Percentiles rank a stretch among this genome's conserved stretches.
phyloP scores from a whole-genome alignment of 306 rosid genomes.

The Acacia crassicarpa region DNA sequence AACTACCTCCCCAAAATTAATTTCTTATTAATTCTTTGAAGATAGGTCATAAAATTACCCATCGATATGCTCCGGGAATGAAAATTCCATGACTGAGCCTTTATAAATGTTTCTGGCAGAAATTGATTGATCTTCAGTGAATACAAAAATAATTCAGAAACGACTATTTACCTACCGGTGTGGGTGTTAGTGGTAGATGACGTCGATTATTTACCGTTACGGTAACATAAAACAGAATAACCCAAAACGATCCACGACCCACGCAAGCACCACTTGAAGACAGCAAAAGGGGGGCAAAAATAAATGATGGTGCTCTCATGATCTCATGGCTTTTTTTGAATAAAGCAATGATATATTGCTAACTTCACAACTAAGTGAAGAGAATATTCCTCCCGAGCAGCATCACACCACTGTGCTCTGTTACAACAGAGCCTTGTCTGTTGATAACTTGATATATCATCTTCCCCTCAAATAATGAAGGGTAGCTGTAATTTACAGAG shows the following conservation, averaged over 20 bases:
- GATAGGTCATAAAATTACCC: background rate
- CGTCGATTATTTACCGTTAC: background rate
- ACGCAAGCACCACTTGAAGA: background rate
- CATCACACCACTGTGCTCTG: background rate
- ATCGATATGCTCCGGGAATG: background rate
- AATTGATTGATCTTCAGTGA: background rate
- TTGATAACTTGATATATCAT: background rate
- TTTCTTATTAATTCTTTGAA: background rate
- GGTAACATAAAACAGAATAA: background rate
- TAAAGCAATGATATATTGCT: background rate
- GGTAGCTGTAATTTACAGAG: background rate
- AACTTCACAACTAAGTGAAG: background rate
- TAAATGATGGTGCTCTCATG: background rate
- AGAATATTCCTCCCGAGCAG: conserved; percentile 2
- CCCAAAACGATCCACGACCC: background rate
- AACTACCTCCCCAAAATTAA: background rate
- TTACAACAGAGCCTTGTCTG: background rate
- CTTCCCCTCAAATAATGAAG: background rate
- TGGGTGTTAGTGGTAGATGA: background rate
- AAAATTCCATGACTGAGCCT: background rate
- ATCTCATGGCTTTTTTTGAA: background rate
- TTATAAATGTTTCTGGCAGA: background rate
- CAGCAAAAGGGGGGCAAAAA: background rate
- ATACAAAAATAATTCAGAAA: background rate
- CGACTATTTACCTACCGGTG: background rate